Evolutionary conservation across 2,329 filamentous ascomycete genomes (phyloP).

Genomic region (Claviceps capensis): DNA sequence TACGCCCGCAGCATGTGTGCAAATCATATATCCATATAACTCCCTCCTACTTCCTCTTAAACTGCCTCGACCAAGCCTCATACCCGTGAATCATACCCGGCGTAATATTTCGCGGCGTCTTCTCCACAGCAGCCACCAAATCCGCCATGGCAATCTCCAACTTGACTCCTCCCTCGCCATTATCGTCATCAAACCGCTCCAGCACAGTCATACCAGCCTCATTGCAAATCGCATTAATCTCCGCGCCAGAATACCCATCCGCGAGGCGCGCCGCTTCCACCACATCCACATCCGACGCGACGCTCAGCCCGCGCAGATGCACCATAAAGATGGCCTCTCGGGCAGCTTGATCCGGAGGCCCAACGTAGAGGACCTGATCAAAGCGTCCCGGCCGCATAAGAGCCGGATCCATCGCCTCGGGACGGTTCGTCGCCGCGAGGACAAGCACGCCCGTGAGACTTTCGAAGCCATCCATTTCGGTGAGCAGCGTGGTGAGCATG

Average conservation of each 20-base stretch:
- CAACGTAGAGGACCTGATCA: slow-evolving; percentile 74
- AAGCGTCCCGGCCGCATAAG: slow-evolving; percentile 77
- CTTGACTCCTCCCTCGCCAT: slow-evolving; percentile 12
- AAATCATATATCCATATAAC: no score
- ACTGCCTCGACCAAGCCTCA: slow-evolving; percentile 37
- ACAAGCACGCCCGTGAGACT: slow-evolving; percentile 70
- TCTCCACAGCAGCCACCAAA: slow-evolving; percentile 27
- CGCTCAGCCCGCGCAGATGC: slow-evolving; percentile 45
- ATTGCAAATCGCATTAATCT: slow-evolving; percentile 48
- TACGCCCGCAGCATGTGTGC: no score
- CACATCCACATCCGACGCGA: slow-evolving; percentile 52
- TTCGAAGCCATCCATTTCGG: slow-evolving; percentile 94
- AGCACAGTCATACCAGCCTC: slow-evolving; percentile 30
- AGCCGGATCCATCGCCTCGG: slow-evolving; percentile 73
- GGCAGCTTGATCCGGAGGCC: slow-evolving; percentile 60
- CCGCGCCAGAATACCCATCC: slow-evolving; percentile 75
- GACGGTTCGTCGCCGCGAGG: slow-evolving; percentile 82
- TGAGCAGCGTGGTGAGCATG: slow-evolving; percentile 77
- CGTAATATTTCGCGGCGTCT: slow-evolving; percentile 45
- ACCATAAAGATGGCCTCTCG: slow-evolving; percentile 64
- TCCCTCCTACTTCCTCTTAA: slow-evolving; percentile 12
- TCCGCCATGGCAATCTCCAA: slow-evolving; percentile 28
- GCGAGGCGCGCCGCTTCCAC: slow-evolving; percentile 47
- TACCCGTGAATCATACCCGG: slow-evolving; percentile 43
- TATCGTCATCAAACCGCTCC: slow-evolving; percentile 19